Base-by-base conservation (phyloP, 2,329 filamentous ascomycete genomes). In the Sporothrix brasiliensis region DNA sequence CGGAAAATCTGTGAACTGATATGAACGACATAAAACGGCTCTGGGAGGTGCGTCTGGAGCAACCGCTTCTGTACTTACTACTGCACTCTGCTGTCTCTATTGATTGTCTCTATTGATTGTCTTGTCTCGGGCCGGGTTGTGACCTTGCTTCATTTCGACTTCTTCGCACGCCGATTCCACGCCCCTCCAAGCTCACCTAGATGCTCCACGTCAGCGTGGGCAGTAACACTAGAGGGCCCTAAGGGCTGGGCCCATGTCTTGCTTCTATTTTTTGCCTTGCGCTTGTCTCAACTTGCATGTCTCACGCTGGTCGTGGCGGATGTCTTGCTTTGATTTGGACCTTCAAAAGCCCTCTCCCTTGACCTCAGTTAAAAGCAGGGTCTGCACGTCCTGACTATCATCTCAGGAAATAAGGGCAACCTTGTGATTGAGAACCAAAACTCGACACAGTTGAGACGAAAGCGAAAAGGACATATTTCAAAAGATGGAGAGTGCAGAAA, bases 271-370 rank as follows among this genome's bases (percentile, higher is more conserved):
- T 53, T 54, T 44, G 30, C 63, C 30, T 47, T 54, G 34, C 21
- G 21, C 34, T 16, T 67, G 65, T 54, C 50, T 67, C 50, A 67
- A 56, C 54, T 54, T 41, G 30, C 49, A 52, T 67, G 63, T 67
- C 63, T 67, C 30, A 30, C 63, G 30, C 47, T 67, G 27, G 30
- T 53, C 27, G 27, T 53, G 63, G 27, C n/a, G 13, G n/a, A 44
- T 67, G 50, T 67, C 65, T 67, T 41, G 34, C 65, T 67, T 54
- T 54, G 30, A 67, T 67, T 54, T 27, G n/a, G 63, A 56, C 63
- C 63, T 34, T 49, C 63, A 24, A 44, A 30, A 39, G 49, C 49
- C 19, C 44, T 66, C 47, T 50, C 60, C 60, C n/a, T 50, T 13
- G 7, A 14, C 41, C n/a, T 47, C 49, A 30, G 39, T 47, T 63